A percentile compares a stretch with the other conserved stretches of the same genome.
phyloP scores from a whole-genome alignment of 2,329 filamentous ascomycete genomes.

The Diplodia corticola region DNA sequence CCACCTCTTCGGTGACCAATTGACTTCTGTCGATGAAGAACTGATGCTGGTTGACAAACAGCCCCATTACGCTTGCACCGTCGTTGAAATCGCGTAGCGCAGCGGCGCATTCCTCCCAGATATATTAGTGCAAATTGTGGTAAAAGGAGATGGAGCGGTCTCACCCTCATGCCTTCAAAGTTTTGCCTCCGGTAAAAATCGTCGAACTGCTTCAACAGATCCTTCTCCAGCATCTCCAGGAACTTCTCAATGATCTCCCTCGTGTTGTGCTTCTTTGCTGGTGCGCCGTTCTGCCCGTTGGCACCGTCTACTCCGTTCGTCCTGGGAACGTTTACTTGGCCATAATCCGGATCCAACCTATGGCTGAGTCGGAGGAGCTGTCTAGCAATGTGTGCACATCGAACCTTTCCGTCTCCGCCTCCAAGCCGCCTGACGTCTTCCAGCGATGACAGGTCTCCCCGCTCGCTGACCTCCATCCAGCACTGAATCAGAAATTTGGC shows the following conservation, averaged over 20 bases:
- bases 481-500: constrained; percentile 94
- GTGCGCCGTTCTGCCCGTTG: constrained; percentile 49
- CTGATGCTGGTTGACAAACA: constrained; percentile 98
- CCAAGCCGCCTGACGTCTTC: constrained; percentile 86
- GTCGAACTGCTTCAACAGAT: constrained; percentile 93
- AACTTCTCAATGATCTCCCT: constrained; percentile 95
- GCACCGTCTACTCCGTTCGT: constrained; percentile 41
- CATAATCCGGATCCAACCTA: constrained; percentile 76
- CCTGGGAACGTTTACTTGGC: constrained; percentile 31
- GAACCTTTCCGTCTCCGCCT: constrained; percentile 86
- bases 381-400: constrained; percentile 88
- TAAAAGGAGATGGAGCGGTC: neutral
- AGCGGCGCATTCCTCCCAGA: constrained; percentile 72
- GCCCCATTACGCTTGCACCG: constrained; percentile 88
- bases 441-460: constrained; percentile 79
- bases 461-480: constrained; percentile 93
- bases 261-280: constrained; percentile 57
- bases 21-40: constrained; percentile 98
- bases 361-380: constrained; percentile 94
- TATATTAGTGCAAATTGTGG: neutral
- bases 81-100: constrained; percentile 96
- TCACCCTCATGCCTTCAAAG: constrained; percentile 86
- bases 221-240: constrained; percentile 91
- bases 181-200: constrained; percentile 94
- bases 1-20: constrained; percentile 82